Percentiles rank a stretch among this genome's conserved stretches.
phyloP scores from a whole-genome alignment of 768 basidiomycete genomes.

The Boletus sp. region DNA sequence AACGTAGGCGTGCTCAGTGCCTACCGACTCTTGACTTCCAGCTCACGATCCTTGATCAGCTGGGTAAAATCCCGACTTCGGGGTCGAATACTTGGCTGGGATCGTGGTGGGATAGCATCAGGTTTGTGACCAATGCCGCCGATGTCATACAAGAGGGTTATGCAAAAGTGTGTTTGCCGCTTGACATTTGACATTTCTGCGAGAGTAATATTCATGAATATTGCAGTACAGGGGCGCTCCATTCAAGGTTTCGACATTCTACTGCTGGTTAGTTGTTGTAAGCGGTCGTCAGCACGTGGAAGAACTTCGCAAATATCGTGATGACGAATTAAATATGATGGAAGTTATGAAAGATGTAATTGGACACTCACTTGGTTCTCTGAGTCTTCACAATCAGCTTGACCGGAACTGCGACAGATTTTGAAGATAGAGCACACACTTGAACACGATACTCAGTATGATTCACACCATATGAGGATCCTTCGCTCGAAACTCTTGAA shows the following conservation, averaged over 20 bases:
- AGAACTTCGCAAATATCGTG: slow-evolving; percentile 40
- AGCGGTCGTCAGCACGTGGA: slow-evolving; percentile 34
- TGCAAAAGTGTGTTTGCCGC: slow-evolving; percentile 21
- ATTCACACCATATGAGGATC: slow-evolving; percentile 33
- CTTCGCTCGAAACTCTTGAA: slow-evolving; percentile 34
- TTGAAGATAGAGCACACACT: slow-evolving; percentile 40
- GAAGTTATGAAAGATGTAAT: slow-evolving; percentile 19
- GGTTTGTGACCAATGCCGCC: slow-evolving; percentile 16
- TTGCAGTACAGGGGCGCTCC: slow-evolving; percentile 27
- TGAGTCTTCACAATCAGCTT: neutral
- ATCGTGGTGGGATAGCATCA: slow-evolving; percentile 28
- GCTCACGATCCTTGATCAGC: slow-evolving; percentile 6
- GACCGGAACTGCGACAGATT: slow-evolving; percentile 22
- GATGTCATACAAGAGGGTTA: slow-evolving; percentile 35
- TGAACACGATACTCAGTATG: slow-evolving; percentile 26
- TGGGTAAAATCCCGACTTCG: slow-evolving; percentile 32
- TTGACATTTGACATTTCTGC: too few relatives aligned
- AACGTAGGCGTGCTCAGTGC: neutral
- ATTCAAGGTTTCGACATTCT: slow-evolving; percentile 32
- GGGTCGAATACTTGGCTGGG: slow-evolving; percentile 27
- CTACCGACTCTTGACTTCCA: neutral
- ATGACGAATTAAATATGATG: slow-evolving; percentile 37
- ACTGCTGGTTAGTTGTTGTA: slow-evolving; percentile 41
- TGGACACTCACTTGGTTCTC: neutral
- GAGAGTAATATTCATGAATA: neutral